Percentiles rank a stretch among this genome's conserved stretches.
phyloP scores from a whole-genome alignment of 306 rosid species.

The Bauhinia variegata region DNA sequence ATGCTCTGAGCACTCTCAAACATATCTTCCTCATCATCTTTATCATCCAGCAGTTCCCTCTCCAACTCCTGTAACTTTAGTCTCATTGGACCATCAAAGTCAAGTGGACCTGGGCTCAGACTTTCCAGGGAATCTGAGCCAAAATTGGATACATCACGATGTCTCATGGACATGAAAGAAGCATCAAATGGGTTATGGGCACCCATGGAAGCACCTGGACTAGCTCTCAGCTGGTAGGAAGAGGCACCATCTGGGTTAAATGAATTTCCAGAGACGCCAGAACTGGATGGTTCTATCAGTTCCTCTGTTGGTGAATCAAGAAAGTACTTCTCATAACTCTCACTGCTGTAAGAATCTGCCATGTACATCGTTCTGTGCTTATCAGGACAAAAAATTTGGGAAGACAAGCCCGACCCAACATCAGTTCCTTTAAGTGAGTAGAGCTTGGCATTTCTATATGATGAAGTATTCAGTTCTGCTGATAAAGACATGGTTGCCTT shows the following conservation, averaged over 20 bases:
- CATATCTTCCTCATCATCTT: conserved; percentile 59
- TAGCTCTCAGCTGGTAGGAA: conserved; percentile 41
- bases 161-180: conserved; percentile 42
- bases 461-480: conserved; percentile 53
- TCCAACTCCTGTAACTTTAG: conserved; percentile 83
- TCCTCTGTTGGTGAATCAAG: conserved; percentile 73
- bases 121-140: conserved; percentile 63
- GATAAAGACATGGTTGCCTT: conserved; percentile 66
- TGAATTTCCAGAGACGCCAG: conserved; percentile 59
- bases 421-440: conserved; percentile 66
- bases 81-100: conserved; percentile 63
- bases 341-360: conserved; percentile 61
- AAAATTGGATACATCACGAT: conserved; percentile 43
- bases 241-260: conserved; percentile 50
- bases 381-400: conserved; percentile 55
- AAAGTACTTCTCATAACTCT: conserved; percentile 85
- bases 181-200: conserved; percentile 46
- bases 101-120: conserved; percentile 53
- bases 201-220: conserved; percentile 44
- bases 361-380: conserved; percentile 49
- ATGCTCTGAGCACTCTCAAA: conserved; percentile 54
- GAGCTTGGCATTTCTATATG: conserved; percentile 67
- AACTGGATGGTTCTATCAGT: conserved; percentile 52
- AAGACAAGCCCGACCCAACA: conserved; percentile 51
- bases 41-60: conserved; percentile 78